Evolutionary conservation across 768 basidiomycete species (phyloP), one percentile per base, ranked within the genome.

Genomic region (Amanita polypyramis): DNA sequence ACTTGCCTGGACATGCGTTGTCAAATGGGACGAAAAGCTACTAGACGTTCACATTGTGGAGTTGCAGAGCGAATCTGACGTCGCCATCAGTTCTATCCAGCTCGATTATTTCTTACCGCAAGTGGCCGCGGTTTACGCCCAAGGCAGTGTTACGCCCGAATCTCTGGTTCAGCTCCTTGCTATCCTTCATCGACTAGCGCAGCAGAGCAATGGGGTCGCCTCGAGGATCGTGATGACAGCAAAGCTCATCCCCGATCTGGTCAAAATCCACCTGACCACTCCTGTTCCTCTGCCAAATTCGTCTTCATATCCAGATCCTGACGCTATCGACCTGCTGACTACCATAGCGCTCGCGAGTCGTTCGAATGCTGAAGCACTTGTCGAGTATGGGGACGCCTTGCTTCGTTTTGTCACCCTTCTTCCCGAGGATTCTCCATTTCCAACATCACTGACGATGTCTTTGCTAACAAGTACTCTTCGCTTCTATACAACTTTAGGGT

Each of bases 1-100:
- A 50, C 71, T 86, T 3, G 62, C 85, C 17, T 89, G 86, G 85
- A 76, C 78, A 50, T 82, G 80, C 45, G 59, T 85, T 20, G 85
- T 83, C 1, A 73, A 68, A n/a, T 86, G 82, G 81, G 70, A 81
- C 50, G 62, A 68, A 12, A 55, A 63, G 11, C 46, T 65, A 1
- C 41, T 55, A 29, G 57, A 62, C 25, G 46, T 72, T 11, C 65
- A 67, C 17, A 75, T 72, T 2, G 67, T 80, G 5, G 82, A 86
- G 54, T 53, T 80, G 25, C 65, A 64, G 38, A 52, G 50, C 3
- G 47, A 56, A 11, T 47, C 55, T 3, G 63, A 66, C 25, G 38
- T 53, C 23, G 55, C 60, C n/a, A 64, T 71, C 25, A 55, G 57
- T 8, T 64, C 65, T 0, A 54, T 72, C 33, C 67, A 62, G 9